These are phyloP conservation scores for Phaeosphaeria sp. DNA, from an alignment of 2,329 filamentous ascomycete genomes.

Conservation along the genomic window DNA sequence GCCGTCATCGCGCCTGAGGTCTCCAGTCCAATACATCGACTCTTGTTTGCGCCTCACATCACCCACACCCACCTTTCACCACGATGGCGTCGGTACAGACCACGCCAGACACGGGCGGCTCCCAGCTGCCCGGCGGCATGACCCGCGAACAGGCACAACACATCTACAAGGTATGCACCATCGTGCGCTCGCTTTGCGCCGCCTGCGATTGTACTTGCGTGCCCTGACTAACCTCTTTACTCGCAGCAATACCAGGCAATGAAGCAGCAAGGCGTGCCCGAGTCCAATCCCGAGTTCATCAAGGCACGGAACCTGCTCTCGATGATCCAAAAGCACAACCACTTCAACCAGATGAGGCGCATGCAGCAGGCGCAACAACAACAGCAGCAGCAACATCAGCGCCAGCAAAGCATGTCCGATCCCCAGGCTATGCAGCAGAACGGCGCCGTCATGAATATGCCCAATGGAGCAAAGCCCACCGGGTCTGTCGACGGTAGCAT, in stretches of 20 bases:
- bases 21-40: conserved; percentile 14
- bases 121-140: conserved; percentile 69
- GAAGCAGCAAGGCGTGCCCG: conserved; percentile 82
- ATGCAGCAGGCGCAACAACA: conserved; percentile 52
- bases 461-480: conserved; percentile 57
- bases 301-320: conserved; percentile 79
- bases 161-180: conserved; percentile 66
- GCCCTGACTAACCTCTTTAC: conserved; percentile 44
- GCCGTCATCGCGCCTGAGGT: conserved; percentile 27
- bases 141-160: conserved; percentile 81
- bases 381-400: conserved; percentile 52
- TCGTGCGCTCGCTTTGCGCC: conserved; percentile 4
- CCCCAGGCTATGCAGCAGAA: conserved; percentile 60
- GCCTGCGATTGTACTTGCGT: conserved; percentile 9
- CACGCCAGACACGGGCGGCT: conserved; percentile 70
- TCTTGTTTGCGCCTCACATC: conserved; percentile 21
- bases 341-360: conserved; percentile 51
- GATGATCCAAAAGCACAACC: conserved; percentile 71
- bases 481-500: conserved; percentile 30
- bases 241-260: conserved; percentile 84
- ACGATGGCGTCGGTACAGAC: conserved; percentile 82
- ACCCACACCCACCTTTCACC: conserved; percentile 18
- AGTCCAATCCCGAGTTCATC: conserved; percentile 84
- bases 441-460: conserved; percentile 37
- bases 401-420: conserved; percentile 61